A percentile compares a stretch with the other conserved stretches of the same genome.
Conservation (phyloP, 202 grass and related monocot genomes). For the Schoenoplectus triqueter region DNA sequence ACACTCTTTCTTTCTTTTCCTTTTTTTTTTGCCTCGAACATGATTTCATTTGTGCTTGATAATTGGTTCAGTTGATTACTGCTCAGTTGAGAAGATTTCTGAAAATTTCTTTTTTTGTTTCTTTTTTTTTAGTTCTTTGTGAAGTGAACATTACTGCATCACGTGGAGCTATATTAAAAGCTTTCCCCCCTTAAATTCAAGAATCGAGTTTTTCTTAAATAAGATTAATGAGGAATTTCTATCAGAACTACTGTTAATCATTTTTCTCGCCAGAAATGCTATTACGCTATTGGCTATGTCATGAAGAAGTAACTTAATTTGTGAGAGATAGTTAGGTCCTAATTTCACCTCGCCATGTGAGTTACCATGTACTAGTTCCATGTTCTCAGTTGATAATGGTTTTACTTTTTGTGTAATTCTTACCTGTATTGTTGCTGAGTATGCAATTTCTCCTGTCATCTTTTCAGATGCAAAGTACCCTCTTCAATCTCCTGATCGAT, state of each 20-base stretch:
- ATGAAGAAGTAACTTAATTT: background rate
- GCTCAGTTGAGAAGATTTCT: background rate
- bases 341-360: background rate
- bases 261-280: background rate
- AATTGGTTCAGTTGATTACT: background rate
- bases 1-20: background rate
- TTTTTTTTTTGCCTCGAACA: background rate
- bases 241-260: background rate
- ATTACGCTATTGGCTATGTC: background rate
- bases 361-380: background rate
- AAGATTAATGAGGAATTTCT: background rate
- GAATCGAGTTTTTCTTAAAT: conserved; percentile 3
- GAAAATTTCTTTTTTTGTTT: background rate
- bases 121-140: background rate
- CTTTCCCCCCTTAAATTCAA: background rate
- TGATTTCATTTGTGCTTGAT: conserved; percentile 18
- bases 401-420: background rate
- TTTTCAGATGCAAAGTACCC: conserved; percentile 65
- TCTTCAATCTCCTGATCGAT: conserved; percentile 54
- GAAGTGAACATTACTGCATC: background rate
- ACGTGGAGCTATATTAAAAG: background rate
- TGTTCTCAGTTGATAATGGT: background rate
- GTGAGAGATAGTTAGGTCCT: background rate
- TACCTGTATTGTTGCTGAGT: conserved; percentile 23
- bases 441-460: conserved; percentile 6